These are phyloP conservation scores for Claviceps digitariae DNA, from an alignment of 2,329 filamentous ascomycete species.

Conservation along the genomic window DNA sequence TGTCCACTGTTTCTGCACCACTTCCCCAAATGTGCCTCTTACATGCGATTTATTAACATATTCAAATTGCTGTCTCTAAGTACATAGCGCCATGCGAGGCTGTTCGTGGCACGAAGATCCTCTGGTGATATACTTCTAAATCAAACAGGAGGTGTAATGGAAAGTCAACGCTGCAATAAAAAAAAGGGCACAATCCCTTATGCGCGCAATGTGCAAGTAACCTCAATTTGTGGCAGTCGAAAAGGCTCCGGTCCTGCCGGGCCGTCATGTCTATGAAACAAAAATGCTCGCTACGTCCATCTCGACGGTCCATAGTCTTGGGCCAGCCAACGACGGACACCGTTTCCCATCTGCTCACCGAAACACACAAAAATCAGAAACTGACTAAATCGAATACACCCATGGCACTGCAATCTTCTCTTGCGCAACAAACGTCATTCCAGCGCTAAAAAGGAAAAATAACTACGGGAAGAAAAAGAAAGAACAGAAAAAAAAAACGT, in stretches of 20 bases:
- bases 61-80: no score
- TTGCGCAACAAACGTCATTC: background rate
- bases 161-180: no score
- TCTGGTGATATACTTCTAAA: no score
- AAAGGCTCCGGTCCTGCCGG: background rate
- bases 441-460: background rate
- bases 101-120: no score
- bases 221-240: background rate
- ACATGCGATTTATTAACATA: no score
- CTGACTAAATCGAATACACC: background rate
- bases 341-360: background rate
- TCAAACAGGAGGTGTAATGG: no score
- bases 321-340: background rate
- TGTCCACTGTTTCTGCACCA: no score
- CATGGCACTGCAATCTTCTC: background rate
- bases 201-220: background rate
- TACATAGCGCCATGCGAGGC: no score
- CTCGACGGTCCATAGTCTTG: background rate
- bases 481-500: background rate
- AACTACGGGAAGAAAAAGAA: background rate
- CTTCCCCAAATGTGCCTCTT: no score
- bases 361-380: constrained; percentile 1
- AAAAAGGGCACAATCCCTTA: background rate
- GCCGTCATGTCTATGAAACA: constrained; percentile 8
- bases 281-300: background rate